Evolutionary conservation across 495 filamentous ascomycete genomes (phyloP), one percentile per base, ranked within the genome.

Genomic region (Penicillium turbatum): DNA sequence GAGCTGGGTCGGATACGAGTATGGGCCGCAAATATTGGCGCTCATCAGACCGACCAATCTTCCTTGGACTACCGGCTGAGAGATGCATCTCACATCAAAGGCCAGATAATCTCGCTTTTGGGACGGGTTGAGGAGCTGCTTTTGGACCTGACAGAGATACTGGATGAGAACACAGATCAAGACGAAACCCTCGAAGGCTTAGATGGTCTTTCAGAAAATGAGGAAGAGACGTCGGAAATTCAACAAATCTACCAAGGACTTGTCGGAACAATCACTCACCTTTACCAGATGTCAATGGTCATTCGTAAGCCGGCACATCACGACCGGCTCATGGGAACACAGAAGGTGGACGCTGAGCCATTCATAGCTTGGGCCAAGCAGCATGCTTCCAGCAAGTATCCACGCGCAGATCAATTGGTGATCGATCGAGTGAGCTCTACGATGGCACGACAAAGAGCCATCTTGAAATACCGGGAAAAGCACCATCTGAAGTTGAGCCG

Each of bases 21-120:
- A 3, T 78, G 77, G 76, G 67, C 66, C 7, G 66, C 52, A 2
- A 78, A 75, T 57, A 73, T 78, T 41, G 75, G 70, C 1, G 75
- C 75, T 12, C 70, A 79, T 51, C 63, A 65, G 24, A 65, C 38
- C 2, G 65, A 65, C 1, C 57, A 62, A 24, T 74, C 70, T 30
- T 79, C 78, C 1, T 63, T 80, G 0, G 74, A 77, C 26, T 73
- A 70, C 46, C 64, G 74, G 5, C 65, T 79, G 0, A 60, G 72
- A 17, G 76, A 79, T 48, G 71, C 75, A 0, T 72, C 73, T 0
- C 70, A 78, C 43, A 59, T 80, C 27, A 61, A 54, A 12, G 44
- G 44, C 12, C 67, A 77, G 26, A 68, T 71, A 1, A 8, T 72
- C 6, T 58, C 62, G 5, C 52, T 81, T 3, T 63, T 78, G 0